These are phyloP conservation scores for Daldinia decipiens DNA, from an alignment of 495 filamentous ascomycete species.

Conservation along the genomic window DNA sequence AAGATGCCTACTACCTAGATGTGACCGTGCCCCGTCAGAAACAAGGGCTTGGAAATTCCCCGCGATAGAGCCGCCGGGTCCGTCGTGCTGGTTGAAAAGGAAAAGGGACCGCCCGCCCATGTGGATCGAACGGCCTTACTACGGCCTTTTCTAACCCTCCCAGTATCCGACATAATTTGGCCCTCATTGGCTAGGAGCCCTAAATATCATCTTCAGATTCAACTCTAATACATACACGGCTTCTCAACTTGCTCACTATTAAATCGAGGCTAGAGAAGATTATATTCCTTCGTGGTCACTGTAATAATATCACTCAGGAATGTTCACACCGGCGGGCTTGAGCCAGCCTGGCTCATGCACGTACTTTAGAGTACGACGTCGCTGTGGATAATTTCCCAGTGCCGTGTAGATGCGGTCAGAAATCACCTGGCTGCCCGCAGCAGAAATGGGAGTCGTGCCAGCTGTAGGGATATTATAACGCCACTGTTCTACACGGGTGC, in stretches of 20 bases:
- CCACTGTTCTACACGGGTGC: slow-evolving; percentile 15
- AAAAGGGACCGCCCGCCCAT: slow-evolving; percentile 38
- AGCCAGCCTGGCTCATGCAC: slow-evolving; percentile 24
- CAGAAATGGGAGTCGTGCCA: slow-evolving; percentile 10
- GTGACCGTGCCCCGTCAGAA: slow-evolving; percentile 33
- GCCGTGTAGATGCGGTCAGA: slow-evolving; percentile 24
- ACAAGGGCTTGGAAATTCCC: slow-evolving; percentile 46
- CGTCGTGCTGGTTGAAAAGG: slow-evolving; percentile 25
- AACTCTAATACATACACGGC: background rate
- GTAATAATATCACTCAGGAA: slow-evolving; percentile 12
- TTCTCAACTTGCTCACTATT: slow-evolving; percentile 7
- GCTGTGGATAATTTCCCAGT: slow-evolving; percentile 19
- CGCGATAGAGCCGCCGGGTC: slow-evolving; percentile 49
- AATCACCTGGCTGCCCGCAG: slow-evolving; percentile 19
- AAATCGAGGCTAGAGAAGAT: slow-evolving; percentile 16
- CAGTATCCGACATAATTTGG: slow-evolving; percentile 34
- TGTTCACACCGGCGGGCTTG: background rate
- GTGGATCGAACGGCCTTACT: slow-evolving; percentile 47
- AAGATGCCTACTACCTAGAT: slow-evolving; percentile 6
- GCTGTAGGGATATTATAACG: slow-evolving; percentile 20
- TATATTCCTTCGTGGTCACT: background rate
- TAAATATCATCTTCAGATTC: slow-evolving; percentile 27
- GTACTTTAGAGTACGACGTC: slow-evolving; percentile 23
- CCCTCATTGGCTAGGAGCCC: slow-evolving; percentile 40
- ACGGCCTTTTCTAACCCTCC: slow-evolving; percentile 44